Base-by-base conservation (phyloP, 441 rosid genomes). In the Brassica balearica region DNA sequence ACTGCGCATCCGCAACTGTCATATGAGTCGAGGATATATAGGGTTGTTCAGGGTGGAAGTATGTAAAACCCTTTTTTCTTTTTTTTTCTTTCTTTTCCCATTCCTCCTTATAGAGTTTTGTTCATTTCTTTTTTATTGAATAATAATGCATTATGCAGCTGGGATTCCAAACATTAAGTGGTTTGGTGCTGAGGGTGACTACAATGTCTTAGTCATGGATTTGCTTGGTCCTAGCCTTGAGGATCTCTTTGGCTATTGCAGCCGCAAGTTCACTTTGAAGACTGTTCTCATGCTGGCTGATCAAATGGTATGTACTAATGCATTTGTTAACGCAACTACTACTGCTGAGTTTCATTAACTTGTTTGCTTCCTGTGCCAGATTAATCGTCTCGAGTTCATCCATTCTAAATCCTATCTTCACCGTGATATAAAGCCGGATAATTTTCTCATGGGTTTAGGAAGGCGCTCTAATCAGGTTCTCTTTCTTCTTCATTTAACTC, bases 341-440 rank as follows among this genome's bases (percentile, higher is more conserved):
- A 73, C 43, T 38, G 55, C 5, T 46, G 14, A 12, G 53, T 46
- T 51, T 5, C 0, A 2, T 1, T 0, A 5, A 14, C 60, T 55
- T 46, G 53, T 46, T 46, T 46, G 14, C 53, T 11, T 53, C 20
- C 7, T 7, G 22, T 53, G 10, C 1, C 78, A 95, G 98, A 91
- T 95, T 60, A 93, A 92, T 79, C 89, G 98, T 62, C 90, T 92
- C 41, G 98, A 95, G 79, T 93, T 84, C 78, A 89, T 89, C 72
- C 97, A 92, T 85, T 90, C 98, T 20, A 95, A 93, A 81, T 92
- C 98, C 56, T 92, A 89, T 82, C 92, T 92, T 32, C 98, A 95
- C 78, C 93, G 98, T 71, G 98, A 95, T 85, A 88, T 95, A 81
- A 95, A 95, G 82, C 97, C 98, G 4, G 98, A 95, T 81, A 95